Conservation (phyloP, 2,329 filamentous ascomycete species). For the Ceratocystis diversiconidia region DNA sequence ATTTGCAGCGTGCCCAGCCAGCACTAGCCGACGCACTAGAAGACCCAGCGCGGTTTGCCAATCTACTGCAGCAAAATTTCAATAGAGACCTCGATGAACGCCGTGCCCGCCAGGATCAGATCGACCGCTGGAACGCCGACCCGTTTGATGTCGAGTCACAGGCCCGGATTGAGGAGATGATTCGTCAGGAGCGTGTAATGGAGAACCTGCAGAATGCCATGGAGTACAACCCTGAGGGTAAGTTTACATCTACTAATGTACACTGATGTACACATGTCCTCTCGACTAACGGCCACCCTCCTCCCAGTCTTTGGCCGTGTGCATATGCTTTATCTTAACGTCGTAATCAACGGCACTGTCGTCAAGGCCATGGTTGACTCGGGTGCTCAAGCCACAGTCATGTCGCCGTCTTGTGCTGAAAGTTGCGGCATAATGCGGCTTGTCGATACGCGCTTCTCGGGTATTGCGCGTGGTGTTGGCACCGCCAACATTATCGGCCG, state of each 20-base stretch:
- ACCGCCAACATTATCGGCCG: slow-evolving; percentile 89
- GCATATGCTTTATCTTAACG: slow-evolving; percentile 90
- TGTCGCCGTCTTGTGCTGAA: slow-evolving; percentile 88
- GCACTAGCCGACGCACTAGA: slow-evolving; percentile 64
- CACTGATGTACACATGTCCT: too few species aligned
- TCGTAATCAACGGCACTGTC: slow-evolving; percentile 82
- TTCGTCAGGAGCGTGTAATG: slow-evolving; percentile 83
- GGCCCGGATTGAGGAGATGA: slow-evolving; percentile 88
- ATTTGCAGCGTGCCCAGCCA: slow-evolving; percentile 58
- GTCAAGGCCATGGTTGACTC: slow-evolving; percentile 97
- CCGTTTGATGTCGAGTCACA: slow-evolving; percentile 91
- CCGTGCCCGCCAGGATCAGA: slow-evolving; percentile 64
- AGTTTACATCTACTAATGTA: slow-evolving; percentile 22
- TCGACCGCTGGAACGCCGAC: slow-evolving; percentile 76
- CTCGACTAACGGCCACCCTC: slow-evolving; percentile 7
- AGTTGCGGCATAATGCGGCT: slow-evolving; percentile 91
- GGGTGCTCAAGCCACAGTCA: slow-evolving; percentile 93
- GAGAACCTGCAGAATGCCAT: slow-evolving; percentile 94
- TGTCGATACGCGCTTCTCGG: slow-evolving; percentile 81
- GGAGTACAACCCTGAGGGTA: slow-evolving; percentile 94
- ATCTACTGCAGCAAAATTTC: slow-evolving; percentile 53
- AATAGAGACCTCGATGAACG: slow-evolving; percentile 59
- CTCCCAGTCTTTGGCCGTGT: slow-evolving; percentile 75
- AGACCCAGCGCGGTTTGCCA: slow-evolving; percentile 60
- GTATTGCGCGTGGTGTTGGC: slow-evolving; percentile 83